These are phyloP conservation scores for Blastobotrys niveus DNA, from an alignment of 1,139 yeast species.

Conservation along the genomic window DNA sequence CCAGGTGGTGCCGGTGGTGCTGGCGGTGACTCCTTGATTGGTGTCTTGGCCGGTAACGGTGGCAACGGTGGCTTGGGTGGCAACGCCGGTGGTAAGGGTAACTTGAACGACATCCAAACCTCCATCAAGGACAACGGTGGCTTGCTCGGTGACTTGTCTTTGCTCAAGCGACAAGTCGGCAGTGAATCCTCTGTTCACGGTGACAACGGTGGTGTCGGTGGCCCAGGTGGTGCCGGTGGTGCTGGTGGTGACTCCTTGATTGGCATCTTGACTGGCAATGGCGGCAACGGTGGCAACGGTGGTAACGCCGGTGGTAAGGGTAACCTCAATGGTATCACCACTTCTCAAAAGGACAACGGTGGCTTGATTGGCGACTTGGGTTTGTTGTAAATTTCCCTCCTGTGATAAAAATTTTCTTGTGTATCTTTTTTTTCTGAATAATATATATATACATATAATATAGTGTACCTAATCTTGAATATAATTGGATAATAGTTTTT, in stretches of 20 bases:
- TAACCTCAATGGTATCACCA: not conserved
- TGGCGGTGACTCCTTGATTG: not conserved
- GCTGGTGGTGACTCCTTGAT: constrained; percentile 2
- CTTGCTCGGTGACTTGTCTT: not conserved
- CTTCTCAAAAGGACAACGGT: not conserved
- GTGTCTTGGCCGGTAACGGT: not conserved
- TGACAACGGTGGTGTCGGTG: constrained; percentile 7
- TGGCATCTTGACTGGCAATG: constrained; percentile 1
- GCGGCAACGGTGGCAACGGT: constrained; percentile 3
- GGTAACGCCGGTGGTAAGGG: constrained; percentile 2
- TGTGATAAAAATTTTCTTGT: too few relatives aligned
- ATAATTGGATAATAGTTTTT: too few relatives aligned
- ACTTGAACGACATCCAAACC: not conserved
- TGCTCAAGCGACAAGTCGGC: too few relatives aligned
- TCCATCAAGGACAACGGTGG: not conserved
- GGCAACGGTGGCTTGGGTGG: not conserved
- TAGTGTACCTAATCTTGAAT: too few relatives aligned
- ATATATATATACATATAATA: too few relatives aligned
- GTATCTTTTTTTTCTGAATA: too few relatives aligned
- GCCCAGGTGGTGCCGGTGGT: constrained; percentile 8
- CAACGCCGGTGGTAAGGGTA: constrained; percentile 3
- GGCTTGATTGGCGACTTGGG: constrained; percentile 4
- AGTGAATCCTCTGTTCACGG: not conserved
- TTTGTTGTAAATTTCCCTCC: constrained; percentile 2
- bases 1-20: constrained; percentile 8